Evolutionary conservation across 164 flowering plant genomes (phyloP).

Genomic region (Nelumbo lutea): DNA sequence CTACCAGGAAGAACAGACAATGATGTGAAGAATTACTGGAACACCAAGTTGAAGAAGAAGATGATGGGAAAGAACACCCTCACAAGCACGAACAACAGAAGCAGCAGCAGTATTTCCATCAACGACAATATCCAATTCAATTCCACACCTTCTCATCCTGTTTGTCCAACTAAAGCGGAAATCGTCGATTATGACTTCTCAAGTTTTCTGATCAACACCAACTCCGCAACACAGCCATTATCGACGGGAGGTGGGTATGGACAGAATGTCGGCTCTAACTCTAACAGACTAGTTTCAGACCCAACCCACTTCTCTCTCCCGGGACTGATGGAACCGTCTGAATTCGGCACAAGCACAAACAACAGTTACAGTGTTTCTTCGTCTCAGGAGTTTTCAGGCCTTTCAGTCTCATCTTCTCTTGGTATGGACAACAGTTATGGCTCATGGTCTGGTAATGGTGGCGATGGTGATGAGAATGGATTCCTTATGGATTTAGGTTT

Average conservation of each 20-base stretch:
- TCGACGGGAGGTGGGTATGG: slow-evolving; percentile 10
- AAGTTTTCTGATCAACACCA: not conserved
- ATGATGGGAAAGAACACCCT: slow-evolving; percentile 17
- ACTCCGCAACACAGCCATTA: not conserved
- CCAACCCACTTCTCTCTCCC: slow-evolving; percentile 11
- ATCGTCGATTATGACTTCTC: slow-evolving; percentile 8
- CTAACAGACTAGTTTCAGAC: slow-evolving; percentile 11
- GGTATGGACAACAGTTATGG: slow-evolving; percentile 6
- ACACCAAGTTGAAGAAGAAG: slow-evolving; percentile 74
- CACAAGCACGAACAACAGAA: slow-evolving; percentile 2
- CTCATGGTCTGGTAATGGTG: slow-evolving; percentile 16
- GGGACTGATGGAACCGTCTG: slow-evolving; percentile 11
- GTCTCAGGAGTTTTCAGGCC: slow-evolving; percentile 8
- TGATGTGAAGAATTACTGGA: slow-evolving; percentile 81
- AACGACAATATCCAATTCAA: slow-evolving; percentile 1
- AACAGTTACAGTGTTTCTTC: slow-evolving; percentile 16
- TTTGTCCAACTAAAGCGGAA: slow-evolving; percentile 4
- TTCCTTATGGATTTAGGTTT: slow-evolving; percentile 18
- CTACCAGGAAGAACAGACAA: slow-evolving; percentile 77
- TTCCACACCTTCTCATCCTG: slow-evolving; percentile 8
- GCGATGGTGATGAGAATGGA: slow-evolving; percentile 6
- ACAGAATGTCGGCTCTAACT: not conserved
- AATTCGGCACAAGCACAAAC: slow-evolving; percentile 10
- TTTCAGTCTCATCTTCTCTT: slow-evolving; percentile 6
- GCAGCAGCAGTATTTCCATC: not conserved